These are phyloP conservation scores for Irpex sp. DNA, from an alignment of 1,284 basidiomycete genomes.

Conservation along the genomic window DNA sequence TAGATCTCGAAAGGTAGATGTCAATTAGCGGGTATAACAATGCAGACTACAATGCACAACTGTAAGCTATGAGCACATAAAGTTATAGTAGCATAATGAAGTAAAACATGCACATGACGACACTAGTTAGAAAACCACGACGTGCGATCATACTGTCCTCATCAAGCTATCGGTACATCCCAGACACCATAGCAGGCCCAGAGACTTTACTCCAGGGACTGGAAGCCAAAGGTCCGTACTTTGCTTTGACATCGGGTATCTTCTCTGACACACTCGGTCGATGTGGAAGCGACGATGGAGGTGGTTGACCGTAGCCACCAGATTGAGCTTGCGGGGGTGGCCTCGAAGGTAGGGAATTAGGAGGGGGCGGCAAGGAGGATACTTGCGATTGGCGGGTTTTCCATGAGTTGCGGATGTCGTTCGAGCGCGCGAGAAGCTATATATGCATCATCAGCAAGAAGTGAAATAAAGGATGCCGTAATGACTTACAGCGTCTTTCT, in stretches of 20 bases:
- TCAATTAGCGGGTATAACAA: neutral
- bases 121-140: too few relatives aligned
- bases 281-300: neutral
- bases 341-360: slow-evolving; percentile 7
- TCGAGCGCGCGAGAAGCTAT: slow-evolving; percentile 59
- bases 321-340: neutral
- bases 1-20: neutral
- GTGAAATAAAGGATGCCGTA: too few relatives aligned
- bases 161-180: neutral
- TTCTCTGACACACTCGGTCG: neutral
- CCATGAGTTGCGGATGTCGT: slow-evolving; percentile 62
- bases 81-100: too few relatives aligned
- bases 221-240: slow-evolving; percentile 57
- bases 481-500: slow-evolving; percentile 77
- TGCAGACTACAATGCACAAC: neutral
- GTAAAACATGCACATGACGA: too few relatives aligned
- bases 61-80: neutral
- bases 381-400: slow-evolving; percentile 50
- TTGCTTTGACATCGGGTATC: slow-evolving; percentile 33
- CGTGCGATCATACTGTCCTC: too few relatives aligned
- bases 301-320: slow-evolving; percentile 11
- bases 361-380: slow-evolving; percentile 11
- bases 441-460: slow-evolving; percentile 4
- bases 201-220: slow-evolving; percentile 69
- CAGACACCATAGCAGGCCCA: slow-evolving; percentile 47